phyloP scores from a whole-genome alignment of 371 early-diverging fungal species.

The Smittium culicis region DNA sequence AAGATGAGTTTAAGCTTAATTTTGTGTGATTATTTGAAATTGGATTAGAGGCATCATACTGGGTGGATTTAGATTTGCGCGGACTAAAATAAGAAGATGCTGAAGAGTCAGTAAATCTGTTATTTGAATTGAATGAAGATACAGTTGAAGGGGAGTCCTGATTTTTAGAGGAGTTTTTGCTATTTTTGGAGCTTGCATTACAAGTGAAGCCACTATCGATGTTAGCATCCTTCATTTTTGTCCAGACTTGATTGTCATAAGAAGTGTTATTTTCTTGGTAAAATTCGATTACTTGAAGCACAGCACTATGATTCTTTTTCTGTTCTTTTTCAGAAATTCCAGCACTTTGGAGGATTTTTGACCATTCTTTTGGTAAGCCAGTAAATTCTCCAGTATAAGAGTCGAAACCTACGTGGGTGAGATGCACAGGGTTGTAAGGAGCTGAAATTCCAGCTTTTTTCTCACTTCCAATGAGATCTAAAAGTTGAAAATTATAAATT shows the following conservation, averaged over 20 bases:
- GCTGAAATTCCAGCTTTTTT: conserved; percentile 82
- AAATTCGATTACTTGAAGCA: conserved; percentile 89
- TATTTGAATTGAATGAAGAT: not conserved
- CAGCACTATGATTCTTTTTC: conserved; percentile 81
- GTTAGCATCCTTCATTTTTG: conserved; percentile 16
- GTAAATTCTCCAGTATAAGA: conserved; percentile 84
- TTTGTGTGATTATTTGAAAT: too few species aligned
- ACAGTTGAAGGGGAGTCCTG: conserved; percentile 5
- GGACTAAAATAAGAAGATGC: not conserved
- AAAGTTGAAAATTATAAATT: too few species aligned
- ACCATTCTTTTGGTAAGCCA: conserved; percentile 88
- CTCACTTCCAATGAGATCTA: conserved; percentile 33
- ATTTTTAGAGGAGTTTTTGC: conserved; percentile 13
- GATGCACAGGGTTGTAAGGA: conserved; percentile 91
- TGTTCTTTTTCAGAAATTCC: conserved; percentile 93
- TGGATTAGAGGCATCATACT: not conserved
- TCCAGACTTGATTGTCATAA: conserved; percentile 17
- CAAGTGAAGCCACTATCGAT: conserved; percentile 11
- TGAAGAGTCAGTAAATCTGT: not conserved
- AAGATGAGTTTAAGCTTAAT: too few species aligned
- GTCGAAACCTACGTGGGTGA: conserved; percentile 89
- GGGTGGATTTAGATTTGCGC: not conserved
- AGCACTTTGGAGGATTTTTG: conserved; percentile 69
- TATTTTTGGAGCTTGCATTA: conserved; percentile 14
- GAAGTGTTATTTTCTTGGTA: conserved; percentile 58